Evolutionary conservation across 2,329 filamentous ascomycete species (phyloP).

Genomic region (Fusarium pilosicola): DNA sequence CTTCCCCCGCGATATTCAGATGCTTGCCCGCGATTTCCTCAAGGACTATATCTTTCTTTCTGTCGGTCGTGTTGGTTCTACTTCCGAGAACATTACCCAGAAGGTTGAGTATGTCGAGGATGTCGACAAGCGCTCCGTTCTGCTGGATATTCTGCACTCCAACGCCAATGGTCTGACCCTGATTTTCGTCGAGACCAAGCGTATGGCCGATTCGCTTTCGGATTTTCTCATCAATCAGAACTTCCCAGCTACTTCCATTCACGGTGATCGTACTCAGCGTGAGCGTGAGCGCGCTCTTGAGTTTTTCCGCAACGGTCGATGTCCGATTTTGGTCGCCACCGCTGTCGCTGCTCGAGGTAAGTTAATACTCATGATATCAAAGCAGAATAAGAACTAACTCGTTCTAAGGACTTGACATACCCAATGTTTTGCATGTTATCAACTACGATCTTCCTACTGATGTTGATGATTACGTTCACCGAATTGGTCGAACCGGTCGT

Average conservation of each 20-base stretch:
- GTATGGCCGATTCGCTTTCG: slow-evolving; percentile 97
- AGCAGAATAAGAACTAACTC: background rate
- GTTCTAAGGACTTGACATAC: slow-evolving; percentile 79
- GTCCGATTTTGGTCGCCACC: slow-evolving; percentile 95
- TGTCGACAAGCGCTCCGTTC: slow-evolving; percentile 94
- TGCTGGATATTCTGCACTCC: slow-evolving; percentile 96
- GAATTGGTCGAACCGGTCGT: slow-evolving; percentile 99
- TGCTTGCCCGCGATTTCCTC: slow-evolving; percentile 97
- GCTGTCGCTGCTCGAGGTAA: slow-evolving; percentile 81
- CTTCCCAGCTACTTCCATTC: slow-evolving; percentile 98
- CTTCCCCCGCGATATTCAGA: slow-evolving; percentile 98
- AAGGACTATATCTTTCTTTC: slow-evolving; percentile 99
- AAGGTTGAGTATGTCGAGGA: slow-evolving; percentile 99
- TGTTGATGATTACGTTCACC: slow-evolving; percentile 98
- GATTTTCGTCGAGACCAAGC: slow-evolving; percentile 99
- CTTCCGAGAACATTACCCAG: slow-evolving; percentile 99
- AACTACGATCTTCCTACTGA: slow-evolving; percentile 99
- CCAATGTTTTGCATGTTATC: slow-evolving; percentile 96
- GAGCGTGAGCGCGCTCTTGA: slow-evolving; percentile 98
- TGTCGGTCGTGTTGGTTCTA: slow-evolving; percentile 97
- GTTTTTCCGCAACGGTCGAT: slow-evolving; percentile 95
- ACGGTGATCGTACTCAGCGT: slow-evolving; percentile 97
- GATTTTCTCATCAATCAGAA: slow-evolving; percentile 99
- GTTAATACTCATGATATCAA: background rate
- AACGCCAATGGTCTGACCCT: slow-evolving; percentile 89